phyloP scores from a whole-genome alignment of 1,284 basidiomycete genomes.

The Rhizoctonia solani region DNA sequence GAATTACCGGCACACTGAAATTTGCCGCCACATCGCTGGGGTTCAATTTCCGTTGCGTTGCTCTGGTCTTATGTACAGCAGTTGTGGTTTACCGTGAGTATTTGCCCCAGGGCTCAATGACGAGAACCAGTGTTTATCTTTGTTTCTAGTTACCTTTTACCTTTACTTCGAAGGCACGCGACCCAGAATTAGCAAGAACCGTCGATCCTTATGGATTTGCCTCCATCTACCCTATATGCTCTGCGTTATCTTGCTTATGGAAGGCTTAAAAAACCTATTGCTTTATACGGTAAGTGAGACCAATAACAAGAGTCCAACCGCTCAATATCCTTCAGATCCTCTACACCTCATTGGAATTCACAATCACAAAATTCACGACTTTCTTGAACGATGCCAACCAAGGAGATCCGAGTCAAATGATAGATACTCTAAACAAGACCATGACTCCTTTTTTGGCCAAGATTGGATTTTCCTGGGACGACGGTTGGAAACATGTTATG shows the following conservation, averaged over 20 bases:
- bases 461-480: slow-evolving; percentile 15
- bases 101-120: neutral
- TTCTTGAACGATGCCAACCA: neutral
- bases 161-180: slow-evolving; percentile 24
- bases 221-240: slow-evolving; percentile 24
- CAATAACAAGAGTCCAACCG: neutral
- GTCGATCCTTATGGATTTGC: slow-evolving; percentile 23
- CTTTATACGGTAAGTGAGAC: slow-evolving; percentile 8
- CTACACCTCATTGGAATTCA: slow-evolving; percentile 4
- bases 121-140: neutral
- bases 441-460: slow-evolving; percentile 27
- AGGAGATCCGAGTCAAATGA: neutral
- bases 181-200: slow-evolving; percentile 28
- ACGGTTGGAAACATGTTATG: neutral
- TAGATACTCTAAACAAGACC: neutral
- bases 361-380: neutral
- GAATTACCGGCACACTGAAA: slow-evolving; percentile 29
- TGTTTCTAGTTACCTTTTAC: slow-evolving; percentile 13
- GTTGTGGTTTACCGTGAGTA: slow-evolving; percentile 11
- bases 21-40: slow-evolving; percentile 23
- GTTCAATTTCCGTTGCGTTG: slow-evolving; percentile 10
- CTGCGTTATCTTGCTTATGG: slow-evolving; percentile 16
- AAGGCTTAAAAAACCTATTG: slow-evolving; percentile 21
- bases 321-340: slow-evolving; percentile 4
- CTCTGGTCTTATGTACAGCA: neutral